These are phyloP conservation scores for Penicillium italicum DNA, from an alignment of 2,329 filamentous ascomycete genomes.

Conservation along the genomic window DNA sequence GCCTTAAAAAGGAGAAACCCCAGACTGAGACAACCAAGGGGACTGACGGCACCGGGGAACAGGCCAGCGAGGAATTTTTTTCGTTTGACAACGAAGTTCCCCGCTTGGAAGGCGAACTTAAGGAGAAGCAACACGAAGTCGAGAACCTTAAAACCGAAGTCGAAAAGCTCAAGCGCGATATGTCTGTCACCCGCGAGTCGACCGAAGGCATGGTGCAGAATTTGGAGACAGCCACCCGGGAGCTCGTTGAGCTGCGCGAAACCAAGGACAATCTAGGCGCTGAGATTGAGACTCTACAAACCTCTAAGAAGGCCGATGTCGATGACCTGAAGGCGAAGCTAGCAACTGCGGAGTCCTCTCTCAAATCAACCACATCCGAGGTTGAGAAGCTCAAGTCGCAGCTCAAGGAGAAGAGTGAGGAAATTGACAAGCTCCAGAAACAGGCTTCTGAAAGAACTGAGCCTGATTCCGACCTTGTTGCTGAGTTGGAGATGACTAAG, in stretches of 20 bases:
- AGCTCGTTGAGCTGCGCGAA: slow-evolving; percentile 57
- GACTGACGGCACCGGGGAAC: slow-evolving; percentile 22
- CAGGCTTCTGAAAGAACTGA: slow-evolving; percentile 25
- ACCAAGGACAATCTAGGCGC: slow-evolving; percentile 49
- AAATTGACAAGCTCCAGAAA: slow-evolving; percentile 37
- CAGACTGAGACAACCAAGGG: slow-evolving; percentile 9
- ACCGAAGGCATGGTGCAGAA: slow-evolving; percentile 62
- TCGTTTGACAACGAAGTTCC: slow-evolving; percentile 87
- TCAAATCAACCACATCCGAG: slow-evolving; percentile 29
- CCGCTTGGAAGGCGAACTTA: slow-evolving; percentile 70
- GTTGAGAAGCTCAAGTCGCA: slow-evolving; percentile 37
- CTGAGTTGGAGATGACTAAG: slow-evolving; percentile 35
- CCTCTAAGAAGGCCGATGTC: slow-evolving; percentile 40
- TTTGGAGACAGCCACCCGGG: slow-evolving; percentile 64
- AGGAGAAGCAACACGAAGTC: slow-evolving; percentile 67
- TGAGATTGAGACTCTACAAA: slow-evolving; percentile 46
- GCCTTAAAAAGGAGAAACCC: slow-evolving; percentile 44
- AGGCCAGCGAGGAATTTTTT: slow-evolving; percentile 71
- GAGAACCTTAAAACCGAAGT: slow-evolving; percentile 67
- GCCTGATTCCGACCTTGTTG: slow-evolving; percentile 25
- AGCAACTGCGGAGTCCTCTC: slow-evolving; percentile 29
- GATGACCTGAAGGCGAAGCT: slow-evolving; percentile 42
- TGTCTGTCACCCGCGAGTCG: slow-evolving; percentile 68
- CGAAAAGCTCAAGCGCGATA: slow-evolving; percentile 63
- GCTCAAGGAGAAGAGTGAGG: slow-evolving; percentile 41